Percentiles rank a stretch among this genome's conserved stretches.
These are phyloP conservation scores for Nakataea oryzae DNA, from an alignment of 2,329 filamentous ascomycete species.

Conservation along the genomic window DNA sequence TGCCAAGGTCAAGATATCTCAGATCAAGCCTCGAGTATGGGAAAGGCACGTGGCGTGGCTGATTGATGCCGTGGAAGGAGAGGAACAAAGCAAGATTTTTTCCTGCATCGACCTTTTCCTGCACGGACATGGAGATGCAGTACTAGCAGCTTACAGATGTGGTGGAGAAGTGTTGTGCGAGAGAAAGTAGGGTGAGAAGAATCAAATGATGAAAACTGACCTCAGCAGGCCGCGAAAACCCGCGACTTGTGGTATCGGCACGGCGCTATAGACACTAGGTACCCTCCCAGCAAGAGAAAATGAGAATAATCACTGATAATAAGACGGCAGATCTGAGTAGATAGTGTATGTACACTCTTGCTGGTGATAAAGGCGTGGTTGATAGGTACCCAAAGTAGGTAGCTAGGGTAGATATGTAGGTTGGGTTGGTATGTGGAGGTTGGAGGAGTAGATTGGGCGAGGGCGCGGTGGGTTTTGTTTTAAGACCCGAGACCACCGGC, in stretches of 20 bases:
- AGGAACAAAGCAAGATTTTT: background rate
- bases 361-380: background rate
- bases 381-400: no score
- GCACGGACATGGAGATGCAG: no score
- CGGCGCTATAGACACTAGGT: background rate
- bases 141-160: background rate
- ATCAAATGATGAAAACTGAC: background rate
- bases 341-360: background rate
- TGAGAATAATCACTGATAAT: background rate
- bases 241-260: background rate
- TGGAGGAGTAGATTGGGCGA: background rate
- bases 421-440: constrained; percentile 9
- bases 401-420: no score
- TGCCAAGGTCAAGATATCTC: background rate
- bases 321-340: no score
- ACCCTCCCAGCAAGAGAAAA: background rate
- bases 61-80: background rate
- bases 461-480: background rate
- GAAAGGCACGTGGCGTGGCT: background rate
- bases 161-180: no score
- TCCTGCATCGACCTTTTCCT: background rate
- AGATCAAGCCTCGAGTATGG: background rate
- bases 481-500: background rate
- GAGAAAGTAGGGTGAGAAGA: background rate
- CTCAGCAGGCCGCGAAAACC: background rate